Base-by-base conservation (phyloP, 306 rosid genomes). In the Glycine tomentella region DNA sequence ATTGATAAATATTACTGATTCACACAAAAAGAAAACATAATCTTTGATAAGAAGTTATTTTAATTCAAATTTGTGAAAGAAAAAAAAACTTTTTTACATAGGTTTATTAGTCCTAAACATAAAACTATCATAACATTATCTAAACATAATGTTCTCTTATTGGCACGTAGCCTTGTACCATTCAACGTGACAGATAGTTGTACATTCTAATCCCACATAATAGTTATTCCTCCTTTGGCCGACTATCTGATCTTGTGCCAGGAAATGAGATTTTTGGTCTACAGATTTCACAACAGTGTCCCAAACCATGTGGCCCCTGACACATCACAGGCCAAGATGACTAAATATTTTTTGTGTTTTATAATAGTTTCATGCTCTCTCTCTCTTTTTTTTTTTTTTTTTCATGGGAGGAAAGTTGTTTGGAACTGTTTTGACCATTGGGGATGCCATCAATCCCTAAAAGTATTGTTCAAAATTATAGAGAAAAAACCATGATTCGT, bases 291-390 rank as follows among this genome's bases (percentile, higher is more conserved):
- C 52, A 74, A 15, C 40, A 81, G 55, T 31, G 80, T 81, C 77
- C 57, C 17, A 86, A 78, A 67, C 81, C 91, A 84, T 77, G 91
- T 86, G 87, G 79, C 83, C 71, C 76, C 81, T 71, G 86, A 69
- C 87, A 84, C 76, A 84, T 81, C 80, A 84, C 87, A 82, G 78
- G 50, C 66, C 80, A 86, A 87, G 51, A 81, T 78, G 71, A 74
- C 55, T 61, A 63, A 10, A 84, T 84, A 79, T 83, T 77, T 79
- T 82, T 58, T 78, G 52, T 79, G 69, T 76, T 34, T 52, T n/a
- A 44, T 33, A 34, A 15, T 70, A 81, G 17, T 58, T 86, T 53
- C 31, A 34, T 36, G 25, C 68, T 50, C 20, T 49, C 25, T 3
- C n/a, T n/a, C n/a, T n/a, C n/a, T n/a, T n/a, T n/a, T n/a, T n/a